Evolutionary conservation across 1,284 basidiomycete species (phyloP), one percentile per base, ranked within the genome.

Genomic region (Anthracocystis panici-leucophaei): DNA sequence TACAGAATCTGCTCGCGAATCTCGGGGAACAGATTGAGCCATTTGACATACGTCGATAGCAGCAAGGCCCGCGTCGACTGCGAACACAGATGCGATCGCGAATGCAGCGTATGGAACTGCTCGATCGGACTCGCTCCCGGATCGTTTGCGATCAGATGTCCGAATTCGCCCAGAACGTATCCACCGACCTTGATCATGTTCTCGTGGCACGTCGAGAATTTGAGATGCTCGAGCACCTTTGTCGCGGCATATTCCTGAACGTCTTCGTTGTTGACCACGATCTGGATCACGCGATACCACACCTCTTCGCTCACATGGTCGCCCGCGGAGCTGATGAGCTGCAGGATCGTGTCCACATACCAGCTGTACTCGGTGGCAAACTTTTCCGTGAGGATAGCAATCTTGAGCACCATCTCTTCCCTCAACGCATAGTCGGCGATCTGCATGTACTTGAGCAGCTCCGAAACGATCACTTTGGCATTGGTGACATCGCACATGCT

Each of bases 271-370:
- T 99, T 99, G 53, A 94, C 97, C 33, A 97, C 94, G 69, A 99
- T 97, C 85, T 99, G 97, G 21, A 99, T 92, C 44, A 99, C 94
- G 57, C 97, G 92, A 86, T 96, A 98, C 97, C 97, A 99, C 29
- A 99, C 95, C 87, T 98, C 95, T 74, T 98, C 96, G 57, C 96
- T 95, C 57, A 99, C 95, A 84, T 98, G 95, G 82, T 98, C 97
- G 54, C 97, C 97, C 5, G 97, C 97, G 51, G 94, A 91, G 82
- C 93, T 93, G 86, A 99, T 95, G 66, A 99, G 90, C 84, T 95
- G 92, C 77, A 99, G 87, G 79, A 98, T 74, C 11, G 73, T 70
- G 51, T 78, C 71, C 27, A 78, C 68, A 40, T 78, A 73, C 83
- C 85, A 93, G 81, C 84, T 78, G 86, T 88, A 86, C 81, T 89